Evolutionary conservation across 164 flowering plant species (phyloP).

Genomic region (Annona squamosa): DNA sequence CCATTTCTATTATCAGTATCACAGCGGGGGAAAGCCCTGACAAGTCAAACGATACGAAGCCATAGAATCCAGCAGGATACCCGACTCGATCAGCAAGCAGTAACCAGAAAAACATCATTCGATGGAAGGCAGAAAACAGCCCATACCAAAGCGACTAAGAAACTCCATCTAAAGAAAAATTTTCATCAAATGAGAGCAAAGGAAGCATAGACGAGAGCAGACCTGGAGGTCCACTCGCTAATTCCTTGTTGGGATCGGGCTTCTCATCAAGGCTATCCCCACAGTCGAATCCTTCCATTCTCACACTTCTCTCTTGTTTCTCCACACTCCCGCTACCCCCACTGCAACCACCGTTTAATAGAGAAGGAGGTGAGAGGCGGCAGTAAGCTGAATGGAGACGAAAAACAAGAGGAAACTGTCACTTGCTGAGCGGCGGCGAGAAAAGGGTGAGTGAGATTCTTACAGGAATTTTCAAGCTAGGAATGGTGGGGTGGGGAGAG

Average conservation of each 20-base stretch:
- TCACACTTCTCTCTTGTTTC: not conserved
- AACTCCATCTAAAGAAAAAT: not conserved
- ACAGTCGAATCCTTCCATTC: constrained; percentile 30
- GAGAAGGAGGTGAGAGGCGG: not conserved
- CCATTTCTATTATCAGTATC: not conserved
- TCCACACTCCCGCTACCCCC: not conserved
- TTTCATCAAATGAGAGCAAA: not conserved
- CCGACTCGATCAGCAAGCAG: not conserved
- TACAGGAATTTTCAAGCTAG: not conserved
- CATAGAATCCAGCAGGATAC: not conserved
- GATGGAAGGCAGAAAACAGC: not conserved
- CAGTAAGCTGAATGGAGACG: not conserved
- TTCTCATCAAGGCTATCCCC: constrained; percentile 15
- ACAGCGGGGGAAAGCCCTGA: not conserved
- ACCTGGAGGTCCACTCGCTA: constrained; percentile 25
- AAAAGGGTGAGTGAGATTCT: not conserved
- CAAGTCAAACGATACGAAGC: not conserved
- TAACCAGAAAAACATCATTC: not conserved
- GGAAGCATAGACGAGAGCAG: not conserved
- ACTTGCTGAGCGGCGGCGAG: not conserved
- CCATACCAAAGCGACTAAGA: constrained; percentile 7
- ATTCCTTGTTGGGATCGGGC: constrained; percentile 17
- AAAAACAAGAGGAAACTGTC: not conserved
- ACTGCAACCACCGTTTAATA: not conserved
- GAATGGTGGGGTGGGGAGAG: not conserved